These are phyloP conservation scores for Ailanthus altissimus DNA, from an alignment of 345 rosid species.

Conservation along the genomic window DNA sequence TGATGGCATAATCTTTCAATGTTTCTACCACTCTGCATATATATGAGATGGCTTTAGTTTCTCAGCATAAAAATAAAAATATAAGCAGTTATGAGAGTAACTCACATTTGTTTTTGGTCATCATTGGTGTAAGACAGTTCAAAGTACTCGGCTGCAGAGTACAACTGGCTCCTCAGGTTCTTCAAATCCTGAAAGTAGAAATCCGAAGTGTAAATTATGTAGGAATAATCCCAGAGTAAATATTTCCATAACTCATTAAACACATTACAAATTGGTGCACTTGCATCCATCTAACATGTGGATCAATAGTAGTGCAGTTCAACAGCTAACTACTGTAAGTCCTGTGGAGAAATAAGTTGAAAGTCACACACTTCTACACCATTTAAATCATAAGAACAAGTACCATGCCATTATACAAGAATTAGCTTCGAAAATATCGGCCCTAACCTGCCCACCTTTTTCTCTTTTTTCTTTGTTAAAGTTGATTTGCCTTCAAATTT, in stretches of 20 bases:
- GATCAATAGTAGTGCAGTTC: no score
- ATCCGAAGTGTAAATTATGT: background rate
- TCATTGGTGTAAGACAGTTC: slow-evolving; percentile 81
- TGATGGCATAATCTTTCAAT: slow-evolving; percentile 83
- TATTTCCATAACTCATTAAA: background rate
- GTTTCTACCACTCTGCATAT: slow-evolving; percentile 83
- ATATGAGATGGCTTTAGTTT: slow-evolving; percentile 16
- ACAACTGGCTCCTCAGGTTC: slow-evolving; percentile 79
- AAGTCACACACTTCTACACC: background rate
- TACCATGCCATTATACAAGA: background rate
- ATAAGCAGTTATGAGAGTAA: slow-evolving; percentile 11
- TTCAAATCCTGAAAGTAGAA: slow-evolving; percentile 64
- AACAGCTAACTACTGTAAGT: background rate
- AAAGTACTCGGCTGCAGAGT: slow-evolving; percentile 94
- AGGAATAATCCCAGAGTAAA: background rate
- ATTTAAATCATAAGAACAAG: background rate
- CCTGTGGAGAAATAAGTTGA: background rate
- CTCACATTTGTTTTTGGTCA: slow-evolving; percentile 82
- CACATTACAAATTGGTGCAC: background rate
- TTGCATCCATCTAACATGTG: background rate
- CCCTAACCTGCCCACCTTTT: background rate
- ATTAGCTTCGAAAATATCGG: background rate
- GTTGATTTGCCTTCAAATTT: slow-evolving; percentile 5
- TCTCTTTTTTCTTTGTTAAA: background rate
- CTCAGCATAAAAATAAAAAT: background rate